phyloP scores from a whole-genome alignment of 352 stramenopile species.

The Elongisporangium undulatum region DNA sequence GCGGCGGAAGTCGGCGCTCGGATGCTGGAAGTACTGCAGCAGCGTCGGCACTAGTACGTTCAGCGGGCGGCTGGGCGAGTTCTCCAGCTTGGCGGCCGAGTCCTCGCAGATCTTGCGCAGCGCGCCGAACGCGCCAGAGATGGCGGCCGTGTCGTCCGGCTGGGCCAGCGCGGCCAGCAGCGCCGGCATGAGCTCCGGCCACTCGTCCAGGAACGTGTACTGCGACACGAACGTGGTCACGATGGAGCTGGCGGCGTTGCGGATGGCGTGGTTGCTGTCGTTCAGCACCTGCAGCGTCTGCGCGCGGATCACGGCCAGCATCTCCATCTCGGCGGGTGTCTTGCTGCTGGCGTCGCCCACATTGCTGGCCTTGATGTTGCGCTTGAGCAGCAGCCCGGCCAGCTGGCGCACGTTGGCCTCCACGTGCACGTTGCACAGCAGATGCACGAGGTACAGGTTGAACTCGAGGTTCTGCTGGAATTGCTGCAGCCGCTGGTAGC shows the following conservation, averaged over 20 bases:
- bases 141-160: constrained; percentile 48
- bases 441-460: constrained; percentile 84
- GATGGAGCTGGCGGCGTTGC: constrained; percentile 69
- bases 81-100: constrained; percentile 85
- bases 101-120: constrained; percentile 90
- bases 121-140: constrained; percentile 81
- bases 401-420: constrained; percentile 72
- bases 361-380: constrained; percentile 81
- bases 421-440: constrained; percentile 60
- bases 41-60: constrained; percentile 87
- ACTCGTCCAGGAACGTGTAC: constrained; percentile 86
- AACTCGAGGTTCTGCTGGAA: constrained; percentile 89
- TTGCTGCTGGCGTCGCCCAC: constrained; percentile 35
- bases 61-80: constrained; percentile 81
- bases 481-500: constrained; percentile 79
- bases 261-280: constrained; percentile 63
- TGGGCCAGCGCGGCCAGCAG: constrained; percentile 58
- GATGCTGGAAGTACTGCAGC: constrained; percentile 87
- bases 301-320: constrained; percentile 76
- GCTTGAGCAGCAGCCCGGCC: constrained; percentile 79
- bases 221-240: constrained; percentile 86
- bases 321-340: constrained; percentile 54
- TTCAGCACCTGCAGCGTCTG: constrained; percentile 67
- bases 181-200: constrained; percentile 83
- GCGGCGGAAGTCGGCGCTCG: constrained; percentile 65